phyloP scores from a whole-genome alignment of 2,329 filamentous ascomycete genomes.

The Pseudonectria buxi region DNA sequence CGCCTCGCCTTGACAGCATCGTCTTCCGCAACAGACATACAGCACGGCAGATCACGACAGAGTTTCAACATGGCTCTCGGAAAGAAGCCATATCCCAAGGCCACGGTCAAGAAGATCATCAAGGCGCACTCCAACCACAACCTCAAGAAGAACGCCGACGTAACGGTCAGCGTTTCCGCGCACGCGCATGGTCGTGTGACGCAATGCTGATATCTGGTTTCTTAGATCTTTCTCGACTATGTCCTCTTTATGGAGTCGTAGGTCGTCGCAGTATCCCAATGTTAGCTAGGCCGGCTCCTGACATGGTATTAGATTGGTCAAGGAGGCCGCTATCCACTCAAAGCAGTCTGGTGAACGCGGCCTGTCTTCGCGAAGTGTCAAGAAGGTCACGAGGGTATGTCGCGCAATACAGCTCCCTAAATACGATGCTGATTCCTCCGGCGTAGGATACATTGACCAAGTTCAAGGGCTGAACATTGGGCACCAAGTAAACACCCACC shows the following conservation, averaged over 20 bases:
- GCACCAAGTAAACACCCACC: neutral
- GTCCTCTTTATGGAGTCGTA: constrained; percentile 70
- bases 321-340: constrained; percentile 70
- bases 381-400: constrained; percentile 68
- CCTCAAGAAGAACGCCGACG: constrained; percentile 78
- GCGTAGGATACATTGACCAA: constrained; percentile 57
- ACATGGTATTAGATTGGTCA: constrained; percentile 54
- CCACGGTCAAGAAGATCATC: constrained; percentile 79
- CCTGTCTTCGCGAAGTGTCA: constrained; percentile 68
- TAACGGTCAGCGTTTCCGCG: constrained; percentile 53
- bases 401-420: neutral
- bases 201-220: constrained; percentile 17
- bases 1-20: constrained; percentile 8
- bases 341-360: constrained; percentile 67
- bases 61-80: constrained; percentile 32
- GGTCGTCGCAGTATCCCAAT: constrained; percentile 8
- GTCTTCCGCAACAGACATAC: constrained; percentile 13
- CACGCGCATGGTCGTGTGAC: constrained; percentile 5
- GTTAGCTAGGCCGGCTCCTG: neutral
- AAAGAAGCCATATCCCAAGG: constrained; percentile 75
- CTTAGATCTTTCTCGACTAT: constrained; percentile 79
- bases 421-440: constrained; percentile 5
- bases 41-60: constrained; percentile 2
- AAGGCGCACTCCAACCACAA: constrained; percentile 80
- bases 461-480: constrained; percentile 54